These are phyloP conservation scores for Eimeria praecox DNA, from an alignment of 169 alveolate genomes.

Conservation along the genomic window DNA sequence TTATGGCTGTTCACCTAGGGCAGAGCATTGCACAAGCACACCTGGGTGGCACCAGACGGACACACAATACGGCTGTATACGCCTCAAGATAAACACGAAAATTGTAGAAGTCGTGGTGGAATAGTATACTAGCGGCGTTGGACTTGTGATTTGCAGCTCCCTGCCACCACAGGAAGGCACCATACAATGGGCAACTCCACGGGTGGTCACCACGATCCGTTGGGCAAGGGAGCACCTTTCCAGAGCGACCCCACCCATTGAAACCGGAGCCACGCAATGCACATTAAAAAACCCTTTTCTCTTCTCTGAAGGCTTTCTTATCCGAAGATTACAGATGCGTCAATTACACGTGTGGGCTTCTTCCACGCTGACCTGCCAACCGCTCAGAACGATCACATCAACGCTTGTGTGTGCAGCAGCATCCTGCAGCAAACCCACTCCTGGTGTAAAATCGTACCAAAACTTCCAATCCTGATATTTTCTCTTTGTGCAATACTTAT, in stretches of 20 bases:
- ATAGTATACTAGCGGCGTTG: neutral
- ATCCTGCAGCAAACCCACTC: neutral
- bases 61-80: neutral
- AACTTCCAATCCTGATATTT: neutral
- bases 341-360: neutral
- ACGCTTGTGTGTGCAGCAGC: neutral
- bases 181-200: neutral
- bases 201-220: conserved; percentile 42
- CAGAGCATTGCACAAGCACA: conserved; percentile 11
- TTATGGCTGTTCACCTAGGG: conserved; percentile 43
- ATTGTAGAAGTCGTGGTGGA: neutral
- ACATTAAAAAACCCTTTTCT: neutral
- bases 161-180: neutral
- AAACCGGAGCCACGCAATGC: neutral
- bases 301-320: neutral
- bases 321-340: neutral
- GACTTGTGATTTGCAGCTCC: neutral
- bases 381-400: conserved; percentile 6
- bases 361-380: neutral
- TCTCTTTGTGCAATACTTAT: neutral
- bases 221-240: neutral
- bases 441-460: neutral
- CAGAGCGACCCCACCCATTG: neutral
- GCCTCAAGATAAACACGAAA: neutral
- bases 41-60: neutral